phyloP scores from a whole-genome alignment of 495 filamentous ascomycete species.

The Xylaria telfairii region DNA sequence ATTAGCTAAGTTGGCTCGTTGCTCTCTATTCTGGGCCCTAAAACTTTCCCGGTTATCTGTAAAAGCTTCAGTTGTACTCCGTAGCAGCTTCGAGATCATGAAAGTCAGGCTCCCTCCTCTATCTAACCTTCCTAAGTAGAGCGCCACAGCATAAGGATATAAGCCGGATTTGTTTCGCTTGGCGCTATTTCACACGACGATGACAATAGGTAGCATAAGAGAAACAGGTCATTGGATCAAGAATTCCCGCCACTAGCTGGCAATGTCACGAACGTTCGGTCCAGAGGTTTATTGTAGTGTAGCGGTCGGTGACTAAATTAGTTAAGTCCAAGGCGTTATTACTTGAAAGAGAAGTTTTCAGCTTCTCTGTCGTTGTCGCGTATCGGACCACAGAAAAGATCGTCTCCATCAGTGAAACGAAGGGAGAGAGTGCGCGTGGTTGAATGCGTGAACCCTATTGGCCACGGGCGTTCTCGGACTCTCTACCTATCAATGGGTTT shows the following conservation, averaged over 20 bases:
- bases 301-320: constrained; percentile 5
- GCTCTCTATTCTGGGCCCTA: background rate
- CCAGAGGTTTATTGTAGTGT: background rate
- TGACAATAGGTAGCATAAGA: background rate
- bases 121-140: background rate
- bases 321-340: constrained; percentile 8
- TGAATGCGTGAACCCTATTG: constrained; percentile 31
- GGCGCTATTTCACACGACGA: background rate
- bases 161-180: background rate
- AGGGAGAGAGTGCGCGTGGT: constrained; percentile 32
- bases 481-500: background rate
- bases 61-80: background rate
- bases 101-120: background rate
- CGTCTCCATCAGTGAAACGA: constrained; percentile 11
- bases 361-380: background rate
- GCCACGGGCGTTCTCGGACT: constrained; percentile 4
- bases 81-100: background rate
- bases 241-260: background rate
- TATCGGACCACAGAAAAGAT: background rate
- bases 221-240: background rate
- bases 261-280: background rate
- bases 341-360: constrained; percentile 9
- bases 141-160: background rate
- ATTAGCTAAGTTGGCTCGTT: background rate
- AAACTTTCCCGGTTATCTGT: too few relatives aligned